These are phyloP conservation scores for Rhizophora mangle DNA, from an alignment of 345 rosid species.

Conservation along the genomic window DNA sequence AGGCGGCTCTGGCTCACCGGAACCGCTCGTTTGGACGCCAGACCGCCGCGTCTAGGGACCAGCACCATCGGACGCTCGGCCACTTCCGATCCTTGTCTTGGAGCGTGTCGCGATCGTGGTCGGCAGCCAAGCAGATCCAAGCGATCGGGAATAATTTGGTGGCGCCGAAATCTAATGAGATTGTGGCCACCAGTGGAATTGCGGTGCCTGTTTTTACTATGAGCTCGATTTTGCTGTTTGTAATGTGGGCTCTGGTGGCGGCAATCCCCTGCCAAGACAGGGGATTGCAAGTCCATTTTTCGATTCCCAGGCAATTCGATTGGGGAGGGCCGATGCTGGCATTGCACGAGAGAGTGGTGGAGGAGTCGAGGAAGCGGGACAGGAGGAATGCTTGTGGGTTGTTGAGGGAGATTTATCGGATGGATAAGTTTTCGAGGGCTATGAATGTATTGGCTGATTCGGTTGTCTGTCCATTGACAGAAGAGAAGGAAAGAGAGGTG, in stretches of 20 bases:
- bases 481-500: constrained; percentile 56
- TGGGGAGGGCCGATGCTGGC: constrained; percentile 66
- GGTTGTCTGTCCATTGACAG: constrained; percentile 56
- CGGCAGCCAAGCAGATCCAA: constrained; percentile 86
- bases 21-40: constrained; percentile 84
- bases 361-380: constrained; percentile 78
- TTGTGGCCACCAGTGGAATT: constrained; percentile 54
- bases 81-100: constrained; percentile 87
- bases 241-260: constrained; percentile 92
- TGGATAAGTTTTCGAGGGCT: constrained; percentile 57
- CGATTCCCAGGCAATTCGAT: constrained; percentile 57
- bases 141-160: constrained; percentile 61
- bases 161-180: constrained; percentile 56
- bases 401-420: constrained; percentile 75
- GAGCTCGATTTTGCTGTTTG: constrained; percentile 65
- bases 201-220: constrained; percentile 66
- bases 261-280: constrained; percentile 97
- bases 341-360: constrained; percentile 71
- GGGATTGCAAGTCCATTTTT: constrained; percentile 72
- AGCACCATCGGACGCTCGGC: constrained; percentile 38
- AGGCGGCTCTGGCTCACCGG: constrained; percentile 46
- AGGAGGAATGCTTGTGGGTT: constrained; percentile 73
- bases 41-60: constrained; percentile 32
- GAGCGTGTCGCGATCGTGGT: constrained; percentile 98
- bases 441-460: constrained; percentile 72